phyloP scores from a whole-genome alignment of 306 rosid species.

The Ziziphus jujuba region DNA sequence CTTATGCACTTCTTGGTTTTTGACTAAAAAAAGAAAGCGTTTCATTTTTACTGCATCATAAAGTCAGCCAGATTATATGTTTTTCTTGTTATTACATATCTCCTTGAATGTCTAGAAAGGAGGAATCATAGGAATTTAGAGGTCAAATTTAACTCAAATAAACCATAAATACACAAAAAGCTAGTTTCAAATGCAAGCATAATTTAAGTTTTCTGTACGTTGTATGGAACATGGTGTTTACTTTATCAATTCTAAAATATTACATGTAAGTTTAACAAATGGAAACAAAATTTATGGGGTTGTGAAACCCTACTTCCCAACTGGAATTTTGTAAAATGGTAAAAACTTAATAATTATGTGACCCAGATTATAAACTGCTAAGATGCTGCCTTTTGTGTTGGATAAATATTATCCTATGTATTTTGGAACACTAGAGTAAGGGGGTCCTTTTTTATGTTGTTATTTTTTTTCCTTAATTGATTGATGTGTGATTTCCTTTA shows the following conservation, averaged over 20 bases:
- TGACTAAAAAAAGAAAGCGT: no score
- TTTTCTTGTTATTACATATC: no score
- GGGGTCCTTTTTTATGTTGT: not conserved
- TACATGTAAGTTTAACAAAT: no score
- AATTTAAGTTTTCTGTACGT: no score
- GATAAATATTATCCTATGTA: not conserved
- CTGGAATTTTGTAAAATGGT: not conserved
- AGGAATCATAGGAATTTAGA: no score
- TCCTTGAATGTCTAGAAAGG: no score
- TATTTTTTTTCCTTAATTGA: not conserved
- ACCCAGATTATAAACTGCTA: not conserved
- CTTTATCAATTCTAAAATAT: no score
- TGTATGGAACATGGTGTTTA: not conserved
- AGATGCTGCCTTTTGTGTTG: not conserved
- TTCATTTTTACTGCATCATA: no score
- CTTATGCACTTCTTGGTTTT: no score
- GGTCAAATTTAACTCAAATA: not conserved
- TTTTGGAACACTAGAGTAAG: not conserved
- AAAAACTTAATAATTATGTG: not conserved
- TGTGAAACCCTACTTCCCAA: not conserved
- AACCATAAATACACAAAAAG: not conserved
- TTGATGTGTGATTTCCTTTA: not conserved
- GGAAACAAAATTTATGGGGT: no score
- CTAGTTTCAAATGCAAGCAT: constrained; percentile 1
- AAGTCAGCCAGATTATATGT: no score